Conservation (phyloP, 371 early-diverging fungal genomes). For the Saksenaea oblongispora region DNA sequence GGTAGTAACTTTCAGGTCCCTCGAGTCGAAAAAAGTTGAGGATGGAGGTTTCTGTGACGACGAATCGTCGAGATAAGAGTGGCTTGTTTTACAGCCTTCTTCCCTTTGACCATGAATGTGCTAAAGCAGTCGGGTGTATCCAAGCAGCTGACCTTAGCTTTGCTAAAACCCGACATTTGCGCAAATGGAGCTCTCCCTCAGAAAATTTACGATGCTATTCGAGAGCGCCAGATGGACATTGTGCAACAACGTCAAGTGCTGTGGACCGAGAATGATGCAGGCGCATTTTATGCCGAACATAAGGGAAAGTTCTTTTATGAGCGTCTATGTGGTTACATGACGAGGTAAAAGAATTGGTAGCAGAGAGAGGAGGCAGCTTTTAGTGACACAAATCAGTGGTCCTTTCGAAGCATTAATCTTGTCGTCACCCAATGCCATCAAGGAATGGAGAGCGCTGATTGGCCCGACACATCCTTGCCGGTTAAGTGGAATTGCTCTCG, state of each 20-base stretch:
- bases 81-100: neutral
- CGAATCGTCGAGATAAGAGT: neutral
- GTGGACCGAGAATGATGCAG: conserved; percentile 68
- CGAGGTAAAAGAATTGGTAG: conserved; percentile 44
- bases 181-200: conserved; percentile 56
- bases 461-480: conserved; percentile 70
- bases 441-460: conserved; percentile 63
- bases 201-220: conserved; percentile 42
- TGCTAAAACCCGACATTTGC: conserved; percentile 79
- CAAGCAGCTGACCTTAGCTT: conserved; percentile 64
- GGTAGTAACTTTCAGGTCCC: neutral
- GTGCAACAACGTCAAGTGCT: conserved; percentile 43
- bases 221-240: conserved; percentile 49
- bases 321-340: conserved; percentile 71
- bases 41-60: neutral
- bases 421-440: conserved; percentile 62
- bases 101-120: neutral
- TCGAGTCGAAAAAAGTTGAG: neutral
- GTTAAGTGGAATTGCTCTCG: conserved; percentile 29
- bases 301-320: conserved; percentile 68
- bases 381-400: conserved; percentile 38
- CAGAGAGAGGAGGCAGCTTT: neutral
- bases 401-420: conserved; percentile 63
- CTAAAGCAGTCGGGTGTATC: neutral
- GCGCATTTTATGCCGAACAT: conserved; percentile 67